Base-by-base conservation (phyloP, 2,329 filamentous ascomycete genomes). In the Dactylellina leptospora region DNA sequence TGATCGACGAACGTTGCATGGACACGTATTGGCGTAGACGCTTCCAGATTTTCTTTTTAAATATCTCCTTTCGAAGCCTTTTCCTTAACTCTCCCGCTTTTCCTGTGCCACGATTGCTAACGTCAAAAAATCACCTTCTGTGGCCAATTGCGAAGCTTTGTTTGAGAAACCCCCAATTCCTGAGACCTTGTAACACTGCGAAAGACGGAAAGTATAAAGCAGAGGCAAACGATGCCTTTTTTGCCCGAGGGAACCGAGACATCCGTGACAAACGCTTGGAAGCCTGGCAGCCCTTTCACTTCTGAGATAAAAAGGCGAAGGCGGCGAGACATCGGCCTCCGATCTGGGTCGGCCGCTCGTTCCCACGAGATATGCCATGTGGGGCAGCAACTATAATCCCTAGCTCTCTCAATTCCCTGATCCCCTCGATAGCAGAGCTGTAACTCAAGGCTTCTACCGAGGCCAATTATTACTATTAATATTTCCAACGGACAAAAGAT, bases 31-130 rank as follows among this genome's bases (percentile, higher is more conserved):
- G 56, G 60, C 50, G 42, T 40, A 55, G 53, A 50, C 53, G 55
- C 64, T 70, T 70, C 64, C 55, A 70, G 64, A 68, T 59, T 68
- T 63, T 54, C 45, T 53, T 53, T 61, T 61, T 53, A 53, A 61
- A 61, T n/a, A 36, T 16, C 38, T 3, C 25, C n/a, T n/a, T 13
- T 20, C 22, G 6, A 33, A 6, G 6, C 30, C 6, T 33, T 6
- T 33, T 33, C 13, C n/a, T n/a, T n/a, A n/a, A n/a, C n/a, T n/a
- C n/a, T n/a, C 33, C 30, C 30, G 27, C 30, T 53, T 44, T 51
- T 16, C 23, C 51, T 50, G 63, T 69, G 63, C 63, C 63, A 69
- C 63, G 63, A 69, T 50, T 69, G 50, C 47, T 28, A 54, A 28
- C 58, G 22, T 53, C 45, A 38, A 40, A 23, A 27, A 16, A 28